These are phyloP conservation scores for Penicillium vulpinum DNA, from an alignment of 2,329 filamentous ascomycete species.

Conservation along the genomic window DNA sequence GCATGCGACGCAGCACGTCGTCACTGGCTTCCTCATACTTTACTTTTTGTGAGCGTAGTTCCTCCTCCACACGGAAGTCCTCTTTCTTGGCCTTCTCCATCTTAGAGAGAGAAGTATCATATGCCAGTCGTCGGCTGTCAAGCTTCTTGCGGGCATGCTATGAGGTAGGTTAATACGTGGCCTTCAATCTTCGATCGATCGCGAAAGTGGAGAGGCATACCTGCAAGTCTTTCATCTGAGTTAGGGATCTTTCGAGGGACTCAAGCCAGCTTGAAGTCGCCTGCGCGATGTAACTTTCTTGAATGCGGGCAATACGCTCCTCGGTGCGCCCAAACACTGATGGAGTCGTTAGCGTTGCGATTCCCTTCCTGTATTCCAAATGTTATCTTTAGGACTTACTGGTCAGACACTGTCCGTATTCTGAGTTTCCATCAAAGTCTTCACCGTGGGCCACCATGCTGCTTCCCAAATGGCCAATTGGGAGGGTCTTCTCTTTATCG, in stretches of 20 bases:
- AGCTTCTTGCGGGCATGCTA: slow-evolving; percentile 87
- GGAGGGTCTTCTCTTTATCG: slow-evolving; percentile 83
- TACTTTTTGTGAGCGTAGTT: slow-evolving; percentile 83
- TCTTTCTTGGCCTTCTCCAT: slow-evolving; percentile 93
- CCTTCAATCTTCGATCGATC: background rate
- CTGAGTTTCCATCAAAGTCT: slow-evolving; percentile 86
- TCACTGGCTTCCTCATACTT: slow-evolving; percentile 97
- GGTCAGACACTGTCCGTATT: slow-evolving; percentile 84
- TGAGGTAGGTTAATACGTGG: slow-evolving; percentile 9
- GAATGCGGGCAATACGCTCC: slow-evolving; percentile 79
- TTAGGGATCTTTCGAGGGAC: slow-evolving; percentile 81
- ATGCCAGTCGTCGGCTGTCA: slow-evolving; percentile 82
- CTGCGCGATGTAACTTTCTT: slow-evolving; percentile 77
- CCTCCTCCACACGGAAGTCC: slow-evolving; percentile 90
- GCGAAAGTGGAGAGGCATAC: slow-evolving; percentile 50
- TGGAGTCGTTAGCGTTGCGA: slow-evolving; percentile 3
- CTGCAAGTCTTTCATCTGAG: slow-evolving; percentile 98
- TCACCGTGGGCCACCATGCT: slow-evolving; percentile 88
- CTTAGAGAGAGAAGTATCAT: slow-evolving; percentile 85
- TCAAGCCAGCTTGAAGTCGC: slow-evolving; percentile 85
- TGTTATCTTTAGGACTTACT: slow-evolving; percentile 49
- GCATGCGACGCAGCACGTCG: slow-evolving; percentile 88
- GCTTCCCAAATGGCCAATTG: slow-evolving; percentile 75
- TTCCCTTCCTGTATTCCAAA: background rate
- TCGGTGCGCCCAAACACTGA: slow-evolving; percentile 78